phyloP scores from a whole-genome alignment of 176 grass and related monocot species.

The Musa itinerans region DNA sequence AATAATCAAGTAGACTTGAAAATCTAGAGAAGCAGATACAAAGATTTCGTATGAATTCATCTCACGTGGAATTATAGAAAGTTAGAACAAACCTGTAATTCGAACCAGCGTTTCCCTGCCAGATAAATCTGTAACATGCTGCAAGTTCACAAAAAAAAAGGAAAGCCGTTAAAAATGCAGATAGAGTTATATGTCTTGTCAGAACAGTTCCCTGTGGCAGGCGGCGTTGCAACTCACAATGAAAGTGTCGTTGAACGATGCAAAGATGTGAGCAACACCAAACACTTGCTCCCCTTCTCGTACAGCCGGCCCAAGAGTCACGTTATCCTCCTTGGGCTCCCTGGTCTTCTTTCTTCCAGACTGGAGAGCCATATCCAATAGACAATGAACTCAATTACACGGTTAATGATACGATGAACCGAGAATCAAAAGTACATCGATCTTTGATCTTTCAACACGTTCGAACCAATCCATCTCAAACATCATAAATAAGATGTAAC shows the following conservation, averaged over 20 bases:
- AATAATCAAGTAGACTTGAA: too few species aligned
- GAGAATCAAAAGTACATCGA: too few species aligned
- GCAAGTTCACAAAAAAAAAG: not conserved
- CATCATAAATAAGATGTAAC: too few species aligned
- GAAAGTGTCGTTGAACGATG: constrained; percentile 13
- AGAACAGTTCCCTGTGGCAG: too few species aligned
- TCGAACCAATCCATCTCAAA: too few species aligned
- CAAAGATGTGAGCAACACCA: constrained; percentile 13
- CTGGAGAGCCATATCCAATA: not conserved
- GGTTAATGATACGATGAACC: too few species aligned
- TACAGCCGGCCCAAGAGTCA: constrained; percentile 4
- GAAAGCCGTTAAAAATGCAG: too few species aligned
- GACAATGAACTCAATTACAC: too few species aligned
- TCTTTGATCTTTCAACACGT: too few species aligned
- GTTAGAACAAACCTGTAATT: constrained; percentile 3
- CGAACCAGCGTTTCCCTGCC: constrained; percentile 2
- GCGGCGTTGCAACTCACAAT: not conserved
- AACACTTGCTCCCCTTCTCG: constrained; percentile 6
- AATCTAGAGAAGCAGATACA: too few species aligned
- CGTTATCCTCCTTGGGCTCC: constrained; percentile 11
- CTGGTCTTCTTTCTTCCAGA: constrained; percentile 12
- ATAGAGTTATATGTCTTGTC: too few species aligned
- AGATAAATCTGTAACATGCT: constrained; percentile 12
- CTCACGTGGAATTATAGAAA: not conserved
- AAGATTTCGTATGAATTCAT: too few species aligned